Evolutionary conservation across 2,329 filamentous ascomycete species (phyloP), one percentile per base, ranked within the genome.

Genomic region (Meredithiella fracta): DNA sequence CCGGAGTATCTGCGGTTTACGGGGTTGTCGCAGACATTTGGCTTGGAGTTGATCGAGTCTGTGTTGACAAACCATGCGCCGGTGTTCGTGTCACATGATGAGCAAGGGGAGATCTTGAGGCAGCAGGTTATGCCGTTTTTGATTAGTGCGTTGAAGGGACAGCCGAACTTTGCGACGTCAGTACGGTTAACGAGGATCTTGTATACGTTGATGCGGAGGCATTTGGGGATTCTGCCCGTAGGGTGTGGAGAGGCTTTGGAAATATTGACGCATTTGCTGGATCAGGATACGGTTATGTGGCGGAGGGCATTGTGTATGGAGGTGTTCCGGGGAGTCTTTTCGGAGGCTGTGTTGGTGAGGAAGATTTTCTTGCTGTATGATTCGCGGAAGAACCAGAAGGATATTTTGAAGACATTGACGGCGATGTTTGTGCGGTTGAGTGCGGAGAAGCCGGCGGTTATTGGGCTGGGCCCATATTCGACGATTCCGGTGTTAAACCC

Each of bases 231-330:
- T 40, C 72, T 97, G 52, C 76, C 83, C 1, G 74, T 78, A 3
- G 89, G 97, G 67, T 90, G 88, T 59, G 86, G 90, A 53, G 85
- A 91, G 63, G 85, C 86, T 0, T 71, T 97, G 17, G 82, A 85
- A 14, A 76, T 94, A 22, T 70, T 97, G 47, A 94, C 86, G 1
- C 85, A 94, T 60, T 77, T 94, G 60, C 75, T 97, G 14, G 92
- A 98, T 64, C 86, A 90, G 53, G 92, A 97, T 60, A 81, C 83
- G 1, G 74, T 80, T 0, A 64, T 82, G 3, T 98, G 94, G 92
- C 96, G 91, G 66, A 77, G 91, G 58, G 83, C 87, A 0, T 69
- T 97, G 4, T 94, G 88, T 60, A 86, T 98, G 78, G 92, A 98
- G 65, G 79, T 96, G 0, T 87, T 96, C 62, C 79, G 86, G 56